These are phyloP conservation scores for Spirogloea muscicola DNA, from an alignment of 139 green algal species.

Conservation along the genomic window DNA sequence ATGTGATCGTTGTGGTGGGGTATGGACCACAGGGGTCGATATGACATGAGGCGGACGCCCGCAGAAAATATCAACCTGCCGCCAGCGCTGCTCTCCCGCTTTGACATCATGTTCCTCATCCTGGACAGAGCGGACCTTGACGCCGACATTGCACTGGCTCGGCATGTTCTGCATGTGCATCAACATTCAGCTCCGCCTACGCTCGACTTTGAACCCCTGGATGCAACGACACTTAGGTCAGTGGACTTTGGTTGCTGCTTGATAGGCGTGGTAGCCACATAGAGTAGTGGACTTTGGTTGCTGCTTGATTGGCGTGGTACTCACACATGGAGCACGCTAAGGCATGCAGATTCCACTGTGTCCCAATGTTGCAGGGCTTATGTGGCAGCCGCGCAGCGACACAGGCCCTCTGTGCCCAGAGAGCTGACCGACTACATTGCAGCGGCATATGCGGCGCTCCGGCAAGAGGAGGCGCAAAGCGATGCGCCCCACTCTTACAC, in stretches of 20 bases:
- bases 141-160: conserved; percentile 70
- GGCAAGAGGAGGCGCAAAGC: conserved; percentile 63
- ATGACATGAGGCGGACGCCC: conserved; percentile 81
- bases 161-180: conserved; percentile 93
- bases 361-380: conserved; percentile 15
- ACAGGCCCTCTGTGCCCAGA: conserved; percentile 70
- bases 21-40: conserved; percentile 81
- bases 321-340: no score
- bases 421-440: conserved; percentile 86
- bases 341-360: no score
- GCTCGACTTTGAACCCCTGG: conserved; percentile 44
- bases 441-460: conserved; percentile 79
- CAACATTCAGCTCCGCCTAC: conserved; percentile 32
- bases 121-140: conserved; percentile 78
- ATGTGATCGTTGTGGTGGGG: no score
- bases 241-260: no score
- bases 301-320: no score
- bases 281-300: no score
- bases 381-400: conserved; percentile 38
- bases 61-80: conserved; percentile 98
- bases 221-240: conserved; percentile 11
- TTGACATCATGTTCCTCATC: conserved; percentile 98
- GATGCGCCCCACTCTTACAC: conserved; percentile 48
- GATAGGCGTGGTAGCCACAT: no score
- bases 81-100: conserved; percentile 82